phyloP scores from a whole-genome alignment of 306 rosid genomes.

The Malus sylvestris region DNA sequence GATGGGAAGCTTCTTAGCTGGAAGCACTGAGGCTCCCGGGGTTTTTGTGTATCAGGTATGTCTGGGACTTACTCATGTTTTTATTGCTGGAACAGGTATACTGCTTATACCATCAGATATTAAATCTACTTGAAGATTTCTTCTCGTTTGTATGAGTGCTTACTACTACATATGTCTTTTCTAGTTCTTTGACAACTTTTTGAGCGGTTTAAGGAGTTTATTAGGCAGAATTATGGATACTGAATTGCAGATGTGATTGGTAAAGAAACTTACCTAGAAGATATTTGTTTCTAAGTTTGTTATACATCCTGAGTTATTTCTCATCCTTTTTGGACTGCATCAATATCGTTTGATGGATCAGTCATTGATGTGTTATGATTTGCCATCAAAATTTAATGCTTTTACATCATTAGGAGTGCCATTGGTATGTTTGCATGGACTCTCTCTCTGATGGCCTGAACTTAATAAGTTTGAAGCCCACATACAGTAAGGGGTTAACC shows the following conservation, averaged over 20 bases:
- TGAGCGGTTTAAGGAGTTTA: background rate
- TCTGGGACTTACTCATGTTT: background rate
- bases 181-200: background rate
- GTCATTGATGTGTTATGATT: background rate
- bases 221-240: background rate
- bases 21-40: slow-evolving; percentile 89
- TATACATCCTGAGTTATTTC: background rate
- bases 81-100: background rate
- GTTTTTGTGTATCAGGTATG: slow-evolving; percentile 66
- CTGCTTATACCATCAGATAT: background rate
- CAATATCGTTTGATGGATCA: background rate
- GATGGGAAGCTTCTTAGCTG: slow-evolving; percentile 97
- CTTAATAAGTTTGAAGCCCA: background rate
- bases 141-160: background rate
- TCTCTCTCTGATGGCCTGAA: background rate
- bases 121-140: background rate
- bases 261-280: background rate
- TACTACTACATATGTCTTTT: background rate
- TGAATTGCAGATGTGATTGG: background rate
- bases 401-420: background rate
- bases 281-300: background rate
- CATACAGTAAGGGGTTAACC: background rate
- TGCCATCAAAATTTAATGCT: background rate
- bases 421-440: background rate
- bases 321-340: background rate